A percentile compares a stretch with the other conserved stretches of the same genome.
These are phyloP conservation scores for Pseudogymnoascus sp. DNA, from an alignment of 2,329 filamentous ascomycete genomes.

Conservation along the genomic window DNA sequence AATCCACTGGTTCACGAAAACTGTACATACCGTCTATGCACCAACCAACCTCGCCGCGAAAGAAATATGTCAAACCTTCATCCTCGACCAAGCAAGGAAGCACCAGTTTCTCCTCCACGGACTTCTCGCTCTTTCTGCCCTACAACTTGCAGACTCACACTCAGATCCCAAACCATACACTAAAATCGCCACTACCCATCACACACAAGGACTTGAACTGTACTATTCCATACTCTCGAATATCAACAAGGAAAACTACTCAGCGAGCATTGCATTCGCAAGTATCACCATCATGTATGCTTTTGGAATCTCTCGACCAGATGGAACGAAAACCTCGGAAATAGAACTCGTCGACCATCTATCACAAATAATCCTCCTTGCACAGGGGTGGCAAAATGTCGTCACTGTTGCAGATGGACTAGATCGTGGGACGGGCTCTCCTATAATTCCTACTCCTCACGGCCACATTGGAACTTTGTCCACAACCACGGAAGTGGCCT, in stretches of 20 bases:
- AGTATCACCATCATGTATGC: constrained; percentile 15
- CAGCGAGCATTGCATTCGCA: constrained; percentile 16
- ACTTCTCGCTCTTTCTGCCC: constrained; percentile 20
- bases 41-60: constrained; percentile 7
- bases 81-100: constrained; percentile 19
- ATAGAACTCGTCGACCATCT: constrained; percentile 12
- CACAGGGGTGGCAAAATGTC: constrained; percentile 14
- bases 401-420: constrained; percentile 11
- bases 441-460: background rate
- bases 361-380: constrained; percentile 12
- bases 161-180: constrained; percentile 7
- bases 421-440: background rate
- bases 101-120: constrained; percentile 20
- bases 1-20: constrained; percentile 17
- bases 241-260: constrained; percentile 12
- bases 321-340: background rate
- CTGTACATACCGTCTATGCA: constrained; percentile 14
- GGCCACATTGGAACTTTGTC: background rate
- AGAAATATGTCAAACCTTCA: constrained; percentile 13
- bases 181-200: constrained; percentile 12
- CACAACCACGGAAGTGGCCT: constrained; percentile 8
- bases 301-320: constrained; percentile 11
- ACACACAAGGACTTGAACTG: constrained; percentile 12
- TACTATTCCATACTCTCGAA: constrained; percentile 11
- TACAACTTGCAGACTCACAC: constrained; percentile 17